phyloP scores from a whole-genome alignment of 495 filamentous ascomycete genomes.

The Penicillium pancosmium region DNA sequence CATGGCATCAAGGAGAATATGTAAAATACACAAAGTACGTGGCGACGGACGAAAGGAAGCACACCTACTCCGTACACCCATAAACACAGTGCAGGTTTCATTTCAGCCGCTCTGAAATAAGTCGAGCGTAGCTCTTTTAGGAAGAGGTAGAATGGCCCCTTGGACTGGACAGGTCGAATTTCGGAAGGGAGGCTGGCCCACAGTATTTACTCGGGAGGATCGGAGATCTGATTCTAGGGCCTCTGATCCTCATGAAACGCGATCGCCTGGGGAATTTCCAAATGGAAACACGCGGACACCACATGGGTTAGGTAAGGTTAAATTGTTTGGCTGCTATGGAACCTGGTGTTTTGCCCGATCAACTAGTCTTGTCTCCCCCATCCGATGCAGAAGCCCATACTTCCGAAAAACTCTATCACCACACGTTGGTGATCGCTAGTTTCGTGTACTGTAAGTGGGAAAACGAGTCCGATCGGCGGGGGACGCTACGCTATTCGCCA shows the following conservation, averaged over 20 bases:
- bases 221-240: not conserved
- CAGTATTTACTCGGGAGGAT: not conserved
- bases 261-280: not conserved
- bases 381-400: slow-evolving; percentile 10
- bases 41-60: not conserved
- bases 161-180: not conserved
- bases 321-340: not conserved
- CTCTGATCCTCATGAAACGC: not conserved
- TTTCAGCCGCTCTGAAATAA: not conserved
- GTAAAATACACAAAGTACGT: not conserved
- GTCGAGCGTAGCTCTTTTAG: not conserved
- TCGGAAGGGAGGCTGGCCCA: not conserved
- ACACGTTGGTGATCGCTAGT: slow-evolving; percentile 5
- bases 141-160: not conserved
- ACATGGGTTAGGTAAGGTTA: not conserved
- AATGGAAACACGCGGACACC: not conserved
- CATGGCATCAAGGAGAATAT: not conserved
- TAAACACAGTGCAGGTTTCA: not conserved
- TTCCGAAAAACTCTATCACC: slow-evolving; percentile 18
- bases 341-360: not conserved
- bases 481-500: not conserved
- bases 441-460: not conserved
- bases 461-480: not conserved
- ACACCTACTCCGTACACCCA: not conserved
- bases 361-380: not conserved